These are phyloP conservation scores for Ensete glaucum DNA, from an alignment of 176 grass and related monocot species.

Conservation along the genomic window DNA sequence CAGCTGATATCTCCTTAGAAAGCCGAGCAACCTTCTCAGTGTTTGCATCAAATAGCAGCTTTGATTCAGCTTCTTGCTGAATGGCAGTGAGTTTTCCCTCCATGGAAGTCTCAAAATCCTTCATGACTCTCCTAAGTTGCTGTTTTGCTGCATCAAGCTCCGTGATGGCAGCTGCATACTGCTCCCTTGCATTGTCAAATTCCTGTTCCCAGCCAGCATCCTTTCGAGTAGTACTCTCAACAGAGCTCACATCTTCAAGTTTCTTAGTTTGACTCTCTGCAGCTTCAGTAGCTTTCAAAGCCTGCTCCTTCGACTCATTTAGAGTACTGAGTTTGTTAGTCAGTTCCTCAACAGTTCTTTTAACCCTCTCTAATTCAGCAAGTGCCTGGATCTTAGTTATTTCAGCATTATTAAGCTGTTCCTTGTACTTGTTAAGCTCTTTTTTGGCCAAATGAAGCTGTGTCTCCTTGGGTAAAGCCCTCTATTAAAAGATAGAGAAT, in stretches of 20 bases:
- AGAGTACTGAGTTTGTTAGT: constrained; percentile 50
- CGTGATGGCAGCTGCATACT: constrained; percentile 47
- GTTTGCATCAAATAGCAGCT: constrained; percentile 50
- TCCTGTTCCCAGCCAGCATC: constrained; percentile 59
- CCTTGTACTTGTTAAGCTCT: constrained; percentile 89
- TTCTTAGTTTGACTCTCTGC: constrained; percentile 56
- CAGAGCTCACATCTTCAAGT: constrained; percentile 42
- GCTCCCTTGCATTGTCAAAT: constrained; percentile 56
- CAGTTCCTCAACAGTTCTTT: constrained; percentile 62
- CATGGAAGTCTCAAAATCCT: constrained; percentile 81
- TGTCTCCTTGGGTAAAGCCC: constrained; percentile 60
- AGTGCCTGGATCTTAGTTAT: constrained; percentile 57
- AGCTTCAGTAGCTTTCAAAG: constrained; percentile 61
- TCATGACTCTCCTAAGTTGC: constrained; percentile 77
- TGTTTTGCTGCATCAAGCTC: constrained; percentile 84
- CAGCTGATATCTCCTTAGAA: constrained; percentile 46
- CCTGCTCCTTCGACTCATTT: constrained; percentile 70
- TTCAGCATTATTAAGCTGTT: constrained; percentile 65
- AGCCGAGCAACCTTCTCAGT: constrained; percentile 60
- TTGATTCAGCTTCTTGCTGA: constrained; percentile 65
- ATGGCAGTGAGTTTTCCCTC: constrained; percentile 62
- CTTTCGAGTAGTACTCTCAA: constrained; percentile 34
- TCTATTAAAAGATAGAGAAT: constrained; percentile 29
- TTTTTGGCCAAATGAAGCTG: constrained; percentile 75
- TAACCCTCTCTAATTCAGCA: constrained; percentile 75